Conservation (phyloP, 257 asterid genomes). For the Thymus quinquecostatus region DNA sequence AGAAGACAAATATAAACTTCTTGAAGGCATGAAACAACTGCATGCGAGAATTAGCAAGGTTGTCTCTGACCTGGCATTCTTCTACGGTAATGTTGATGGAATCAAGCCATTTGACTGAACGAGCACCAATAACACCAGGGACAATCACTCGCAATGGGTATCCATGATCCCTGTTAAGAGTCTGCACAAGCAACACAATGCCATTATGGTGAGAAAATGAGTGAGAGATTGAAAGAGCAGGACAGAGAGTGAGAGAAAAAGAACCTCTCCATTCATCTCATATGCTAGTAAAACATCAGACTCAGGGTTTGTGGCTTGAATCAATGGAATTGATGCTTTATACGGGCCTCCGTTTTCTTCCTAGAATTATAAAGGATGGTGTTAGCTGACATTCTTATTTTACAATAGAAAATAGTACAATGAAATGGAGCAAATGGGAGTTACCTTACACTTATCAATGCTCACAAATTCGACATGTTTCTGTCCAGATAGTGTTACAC, state of each 20-base stretch:
- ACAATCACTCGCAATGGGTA: slow-evolving; percentile 95
- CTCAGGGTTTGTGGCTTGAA: slow-evolving; percentile 89
- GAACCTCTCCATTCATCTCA: slow-evolving; percentile 99
- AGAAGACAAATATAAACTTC: slow-evolving; percentile 33
- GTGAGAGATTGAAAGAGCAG: slow-evolving; percentile 29
- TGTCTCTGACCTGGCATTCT: slow-evolving; percentile 77
- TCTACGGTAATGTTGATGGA: slow-evolving; percentile 75
- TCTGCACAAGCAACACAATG: slow-evolving; percentile 35
- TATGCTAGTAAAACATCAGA: slow-evolving; percentile 95
- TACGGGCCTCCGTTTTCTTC: slow-evolving; percentile 99
- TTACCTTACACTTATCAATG: slow-evolving; percentile 97
- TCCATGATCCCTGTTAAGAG: slow-evolving; percentile 96
- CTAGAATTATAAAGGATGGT: slow-evolving; percentile 41
- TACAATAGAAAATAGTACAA: slow-evolving; percentile 18
- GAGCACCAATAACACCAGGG: slow-evolving; percentile 99
- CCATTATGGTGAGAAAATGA: slow-evolving; percentile 1
- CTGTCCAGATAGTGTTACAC: slow-evolving; percentile 65
- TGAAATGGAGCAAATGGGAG: slow-evolving; percentile 17
- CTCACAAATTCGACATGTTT: slow-evolving; percentile 94
- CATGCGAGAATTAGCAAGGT: slow-evolving; percentile 20
- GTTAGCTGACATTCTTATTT: slow-evolving; percentile 26
- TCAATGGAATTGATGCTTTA: slow-evolving; percentile 87
- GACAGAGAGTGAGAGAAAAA: neutral
- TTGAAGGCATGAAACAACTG: slow-evolving; percentile 25
- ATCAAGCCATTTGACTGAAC: slow-evolving; percentile 98